These are phyloP conservation scores for Teunomyces lycoperdinae DNA, from an alignment of 805 yeast genomes.

Conservation along the genomic window DNA sequence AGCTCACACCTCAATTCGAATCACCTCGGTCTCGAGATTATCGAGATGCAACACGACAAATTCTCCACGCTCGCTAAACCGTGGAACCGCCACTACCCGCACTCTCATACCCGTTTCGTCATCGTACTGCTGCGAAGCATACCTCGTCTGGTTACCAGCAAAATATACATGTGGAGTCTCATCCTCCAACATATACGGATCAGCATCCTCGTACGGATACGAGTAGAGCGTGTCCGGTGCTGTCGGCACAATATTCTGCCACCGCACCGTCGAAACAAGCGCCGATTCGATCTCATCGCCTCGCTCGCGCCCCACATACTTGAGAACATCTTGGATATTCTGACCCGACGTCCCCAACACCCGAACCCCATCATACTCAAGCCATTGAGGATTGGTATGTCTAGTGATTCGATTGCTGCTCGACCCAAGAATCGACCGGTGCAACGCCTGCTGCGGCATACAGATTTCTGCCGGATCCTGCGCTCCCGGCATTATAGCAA, in stretches of 20 bases:
- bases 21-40: conserved; percentile 52
- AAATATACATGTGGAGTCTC: conserved; percentile 85
- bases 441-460: conserved; percentile 90
- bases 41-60: conserved; percentile 59
- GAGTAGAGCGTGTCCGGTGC: conserved; percentile 95
- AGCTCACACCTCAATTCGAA: conserved; percentile 26
- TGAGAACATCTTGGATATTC: conserved; percentile 71
- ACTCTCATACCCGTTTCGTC: conserved; percentile 39
- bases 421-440: conserved; percentile 59
- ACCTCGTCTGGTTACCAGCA: conserved; percentile 78
- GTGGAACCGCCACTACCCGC: conserved; percentile 66
- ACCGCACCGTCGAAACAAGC: conserved; percentile 37
- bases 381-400: conserved; percentile 68
- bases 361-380: conserved; percentile 45
- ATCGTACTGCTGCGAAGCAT: conserved; percentile 37
- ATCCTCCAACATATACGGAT: conserved; percentile 70
- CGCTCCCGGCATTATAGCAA: conserved; percentile 80
- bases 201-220: conserved; percentile 72
- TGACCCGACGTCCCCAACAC: conserved; percentile 82
- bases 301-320: conserved; percentile 39
- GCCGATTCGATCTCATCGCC: conserved; percentile 54
- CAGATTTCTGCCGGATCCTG: conserved; percentile 82
- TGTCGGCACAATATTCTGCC: conserved; percentile 91
- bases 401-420: conserved; percentile 19
- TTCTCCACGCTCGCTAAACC: conserved; percentile 63